Conservation (phyloP, 2,329 filamentous ascomycete species). For the Elsinoe arachidis region DNA sequence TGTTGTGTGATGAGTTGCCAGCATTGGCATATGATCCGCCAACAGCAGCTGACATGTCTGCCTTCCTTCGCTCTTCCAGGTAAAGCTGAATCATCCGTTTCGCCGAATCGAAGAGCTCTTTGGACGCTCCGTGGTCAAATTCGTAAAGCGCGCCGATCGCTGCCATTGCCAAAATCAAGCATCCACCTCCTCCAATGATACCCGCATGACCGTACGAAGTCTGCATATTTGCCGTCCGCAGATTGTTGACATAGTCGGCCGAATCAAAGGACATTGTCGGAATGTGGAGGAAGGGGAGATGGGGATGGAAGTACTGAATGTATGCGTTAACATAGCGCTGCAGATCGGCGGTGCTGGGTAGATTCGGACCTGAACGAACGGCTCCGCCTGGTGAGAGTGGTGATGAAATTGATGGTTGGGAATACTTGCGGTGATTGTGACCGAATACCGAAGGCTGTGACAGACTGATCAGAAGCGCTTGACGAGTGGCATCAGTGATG, state of each 20-base stretch:
- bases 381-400: conserved; percentile 35
- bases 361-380: conserved; percentile 36
- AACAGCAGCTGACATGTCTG: conserved; percentile 59
- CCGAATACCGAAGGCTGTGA: conserved; percentile 50
- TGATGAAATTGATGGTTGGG: conserved; percentile 48
- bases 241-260: conserved; percentile 52
- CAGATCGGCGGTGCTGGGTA: conserved; percentile 76
- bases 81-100: conserved; percentile 95
- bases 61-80: conserved; percentile 80
- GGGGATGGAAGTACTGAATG: conserved; percentile 85
- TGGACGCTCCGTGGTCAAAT: conserved; percentile 67
- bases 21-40: conserved; percentile 32
- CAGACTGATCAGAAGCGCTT: conserved; percentile 53
- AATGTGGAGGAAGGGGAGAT: conserved; percentile 88
- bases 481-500: conserved; percentile 57
- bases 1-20: conserved; percentile 45
- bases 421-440: conserved; percentile 47
- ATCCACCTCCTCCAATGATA: conserved; percentile 69
- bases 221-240: conserved; percentile 48
- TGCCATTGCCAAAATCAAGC: conserved; percentile 78
- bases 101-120: conserved; percentile 80
- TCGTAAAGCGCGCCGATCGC: conserved; percentile 85
- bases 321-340: conserved; percentile 87
- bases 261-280: conserved; percentile 86
- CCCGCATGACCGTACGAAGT: conserved; percentile 45